Base-by-base conservation (phyloP, 139 green algal species). In the Trebouxia sp. region DNA sequence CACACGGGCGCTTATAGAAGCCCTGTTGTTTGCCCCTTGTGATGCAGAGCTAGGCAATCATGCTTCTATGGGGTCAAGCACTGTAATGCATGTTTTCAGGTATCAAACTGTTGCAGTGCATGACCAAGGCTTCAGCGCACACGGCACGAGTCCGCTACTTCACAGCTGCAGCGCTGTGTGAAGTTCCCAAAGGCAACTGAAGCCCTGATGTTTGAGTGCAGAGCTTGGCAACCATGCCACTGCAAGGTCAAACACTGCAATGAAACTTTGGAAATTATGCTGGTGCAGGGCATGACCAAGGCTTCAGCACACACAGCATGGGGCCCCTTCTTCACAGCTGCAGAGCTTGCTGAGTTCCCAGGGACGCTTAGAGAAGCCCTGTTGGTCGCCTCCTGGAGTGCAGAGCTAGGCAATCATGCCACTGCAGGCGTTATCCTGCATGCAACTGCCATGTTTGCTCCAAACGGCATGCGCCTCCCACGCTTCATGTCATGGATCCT, bases 401-500 rank as follows among this genome's bases (percentile, higher is more conserved):
- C 22, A 77, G 20, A 77, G 22, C 42, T 77, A 6, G 24, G 39
- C 67, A 77, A n/a, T 6, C 1, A n/a, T 56, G 67, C 67, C 28
- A 28, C 67, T 39, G 39, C 67, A 56, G n/a, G 39, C 67, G 55
- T 22, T 24, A 38, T 77, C 1, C n/a, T 55, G 3, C 67, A 55
- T 55, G 67, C 39, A 26, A 77, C 67, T 12, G 20, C 67, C 67
- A 56, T 77, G 67, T 77, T 77, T 77, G 67, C 26, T 37, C 39
- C 67, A 37, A 77, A 38, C n/a, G 67, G 67, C 41, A 15, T 56
- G 67, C 67, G 67, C 22, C 41, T 77, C 28, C 67, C 67, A 55
- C 39, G 67, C 39, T 77, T 77, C 41, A 77, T 53, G 20, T 77
- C 67, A 55, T 77, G 67, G 67, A 38, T 77, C 42, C 42, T 53